Evolutionary conservation across 2,329 filamentous ascomycete genomes (phyloP), one percentile per base, ranked within the genome.

Genomic region (Epicoccum sorghinum): DNA sequence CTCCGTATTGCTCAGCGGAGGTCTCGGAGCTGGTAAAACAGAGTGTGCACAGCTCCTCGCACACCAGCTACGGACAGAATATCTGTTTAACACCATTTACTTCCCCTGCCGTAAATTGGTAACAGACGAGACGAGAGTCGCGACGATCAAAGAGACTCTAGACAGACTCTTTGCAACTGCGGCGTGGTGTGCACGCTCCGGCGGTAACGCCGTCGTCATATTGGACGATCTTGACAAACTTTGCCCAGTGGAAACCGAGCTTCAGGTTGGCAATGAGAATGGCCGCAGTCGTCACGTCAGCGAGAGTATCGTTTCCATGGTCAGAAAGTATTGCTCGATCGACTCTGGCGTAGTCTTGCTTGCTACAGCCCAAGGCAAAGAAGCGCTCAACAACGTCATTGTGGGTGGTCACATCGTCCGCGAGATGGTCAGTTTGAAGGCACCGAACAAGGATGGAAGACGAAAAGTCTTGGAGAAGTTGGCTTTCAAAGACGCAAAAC

Each of bases 231-330:
- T 99, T 6, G 95, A 99, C 75, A 91, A 91, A 67, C 81, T 99
- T 1, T 98, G 93, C 69, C 93, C 95, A 0, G 89, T 88, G 0
- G 96, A 99, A 75, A 97, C 93, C 0, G 95, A 99, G 72, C 82
- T 99, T 10, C 91, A 97, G 74, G 90, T 96, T 4, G 91, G 91
- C 58, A 93, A 92, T 55, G 92, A 98, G 64, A 98, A 99, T 68
- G 91, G 91, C 14, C 86, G 93, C 59, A 98, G 93, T 71, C 86
- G 92, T 30, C 93, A 98, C 66, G 86, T 97, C 52, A 96, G 93
- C 70, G 95, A 99, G 74, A 86, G 91, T 0, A 83, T 99, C 4
- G 89, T 90, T 69, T 86, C 89, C 0, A 87, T 95, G 60, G 90
- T 93, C 0, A 85, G 88, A 51, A 89, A 97, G 68, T 93, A 93